Evolutionary conservation across 2,329 filamentous ascomycete genomes (phyloP).

Genomic region (Diplodia mutila): DNA sequence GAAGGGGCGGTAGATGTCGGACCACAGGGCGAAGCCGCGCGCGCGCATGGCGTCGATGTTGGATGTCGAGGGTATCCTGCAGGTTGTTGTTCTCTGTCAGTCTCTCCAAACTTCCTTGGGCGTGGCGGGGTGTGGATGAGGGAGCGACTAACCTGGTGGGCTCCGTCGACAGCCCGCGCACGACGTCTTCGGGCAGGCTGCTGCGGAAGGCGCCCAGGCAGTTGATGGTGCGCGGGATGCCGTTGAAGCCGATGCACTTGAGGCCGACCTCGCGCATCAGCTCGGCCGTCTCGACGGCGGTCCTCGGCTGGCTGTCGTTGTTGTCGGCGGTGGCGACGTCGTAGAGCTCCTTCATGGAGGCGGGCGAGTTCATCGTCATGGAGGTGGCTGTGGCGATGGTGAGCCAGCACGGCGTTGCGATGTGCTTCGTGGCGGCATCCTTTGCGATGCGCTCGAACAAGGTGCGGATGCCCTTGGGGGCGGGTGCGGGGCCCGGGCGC

Average conservation of each 20-base stretch:
- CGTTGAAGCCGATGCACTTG: constrained; percentile 80
- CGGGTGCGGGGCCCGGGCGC: constrained; percentile 66
- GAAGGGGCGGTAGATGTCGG: constrained; percentile 76
- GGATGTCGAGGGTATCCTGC: constrained; percentile 33
- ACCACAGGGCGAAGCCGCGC: constrained; percentile 71
- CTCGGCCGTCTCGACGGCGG: constrained; percentile 61
- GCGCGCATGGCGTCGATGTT: constrained; percentile 60
- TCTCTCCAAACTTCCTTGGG: too few species aligned
- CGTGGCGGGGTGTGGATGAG: too few species aligned
- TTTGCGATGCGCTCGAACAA: constrained; percentile 67
- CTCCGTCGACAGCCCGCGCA: constrained; percentile 56
- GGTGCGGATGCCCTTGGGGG: constrained; percentile 64
- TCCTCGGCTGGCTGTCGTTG: constrained; percentile 29
- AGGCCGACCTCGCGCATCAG: constrained; percentile 75
- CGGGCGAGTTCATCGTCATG: constrained; percentile 84
- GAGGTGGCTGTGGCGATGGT: constrained; percentile 75
- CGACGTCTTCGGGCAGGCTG: constrained; percentile 62
- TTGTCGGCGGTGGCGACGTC: constrained; percentile 41
- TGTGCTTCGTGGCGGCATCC: constrained; percentile 64
- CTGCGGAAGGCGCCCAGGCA: constrained; percentile 72
- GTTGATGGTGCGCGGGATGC: constrained; percentile 81
- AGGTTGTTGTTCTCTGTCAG: not conserved
- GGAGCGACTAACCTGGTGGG: constrained; percentile 55
- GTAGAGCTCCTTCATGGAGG: constrained; percentile 69
- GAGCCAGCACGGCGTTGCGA: constrained; percentile 68